Evolutionary conservation across 305 asterid genomes (phyloP), one percentile per base, ranked within the genome.

Genomic region (Fraxinus sp.): DNA sequence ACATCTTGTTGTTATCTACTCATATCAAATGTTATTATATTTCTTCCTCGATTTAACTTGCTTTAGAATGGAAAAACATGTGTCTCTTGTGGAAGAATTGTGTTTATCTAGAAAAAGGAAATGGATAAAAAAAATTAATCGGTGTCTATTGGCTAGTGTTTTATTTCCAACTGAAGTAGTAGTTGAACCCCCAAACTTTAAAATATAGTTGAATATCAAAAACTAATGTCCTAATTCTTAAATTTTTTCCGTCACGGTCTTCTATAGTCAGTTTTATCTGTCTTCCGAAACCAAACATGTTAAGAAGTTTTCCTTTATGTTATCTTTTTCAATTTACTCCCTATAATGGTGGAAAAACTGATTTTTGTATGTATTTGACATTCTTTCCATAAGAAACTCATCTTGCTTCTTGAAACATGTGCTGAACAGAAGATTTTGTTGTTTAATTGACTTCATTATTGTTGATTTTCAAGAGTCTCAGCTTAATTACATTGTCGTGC

Each of bases 151-250:
- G 55, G 55, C 14, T 62, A 22, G 30, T 73, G 18, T 49, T 49
- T 59, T 71, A 75, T 79, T 62, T 49, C 33, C 86, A 84, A 88
- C 18, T 78, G 72, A 62, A 77, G 37, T 24, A 26, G 11, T n/a
- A 37, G 18, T 30, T 72, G 22, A 33, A 2, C 18, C 22, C 4
- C 44, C 59, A 14, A 33, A 28, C 41, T 33, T 33, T 14, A 28
- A n/a, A 30, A 20, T 33, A 33, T 72, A 14, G 11, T 26, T 30
- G 22, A 72, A 33, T 16, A 30, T 72, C 13, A 30, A 30, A 28
- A n/a, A 7, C 11, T 32, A 7, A 37, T 72, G 77, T 72, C 77
- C 22, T 13, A 11, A 39, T 39, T 62, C 55, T 20, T 11, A 18
- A 49, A 0, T 4, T 57, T 36, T 4, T 57, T 36, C 41, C 0